These are phyloP conservation scores for Talaromyces sp. DNA, from an alignment of 2,329 filamentous ascomycete species.

Conservation along the genomic window DNA sequence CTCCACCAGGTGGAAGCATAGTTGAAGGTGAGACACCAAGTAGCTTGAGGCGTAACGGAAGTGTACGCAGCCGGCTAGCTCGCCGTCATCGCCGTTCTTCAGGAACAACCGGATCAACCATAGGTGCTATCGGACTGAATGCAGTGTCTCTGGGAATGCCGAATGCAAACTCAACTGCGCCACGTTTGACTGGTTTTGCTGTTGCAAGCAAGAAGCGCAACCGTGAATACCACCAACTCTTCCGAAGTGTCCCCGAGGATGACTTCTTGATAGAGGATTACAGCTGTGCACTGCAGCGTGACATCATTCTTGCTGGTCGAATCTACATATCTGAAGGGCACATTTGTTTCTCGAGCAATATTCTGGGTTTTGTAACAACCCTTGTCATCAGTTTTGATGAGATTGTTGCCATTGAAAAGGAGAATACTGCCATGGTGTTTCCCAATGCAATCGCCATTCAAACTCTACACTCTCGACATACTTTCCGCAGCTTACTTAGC, in stretches of 20 bases:
- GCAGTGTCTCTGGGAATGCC: slow-evolving; percentile 64
- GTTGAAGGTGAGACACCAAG: slow-evolving; percentile 55
- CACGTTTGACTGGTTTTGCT: slow-evolving; percentile 87
- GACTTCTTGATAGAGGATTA: slow-evolving; percentile 98
- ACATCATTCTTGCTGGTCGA: slow-evolving; percentile 88
- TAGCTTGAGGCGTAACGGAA: slow-evolving; percentile 54
- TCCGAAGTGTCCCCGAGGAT: slow-evolving; percentile 95
- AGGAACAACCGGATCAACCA: slow-evolving; percentile 60
- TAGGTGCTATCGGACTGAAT: slow-evolving; percentile 67
- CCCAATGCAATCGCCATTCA: slow-evolving; percentile 97
- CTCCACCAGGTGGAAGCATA: slow-evolving; percentile 60
- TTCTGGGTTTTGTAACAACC: slow-evolving; percentile 95
- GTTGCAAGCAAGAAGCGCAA: slow-evolving; percentile 96
- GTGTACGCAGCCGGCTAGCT: slow-evolving; percentile 59
- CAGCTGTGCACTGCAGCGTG: slow-evolving; percentile 89
- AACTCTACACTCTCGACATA: slow-evolving; percentile 88
- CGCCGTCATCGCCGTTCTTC: slow-evolving; percentile 81
- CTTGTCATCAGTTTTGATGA: slow-evolving; percentile 98
- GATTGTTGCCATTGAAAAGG: slow-evolving; percentile 93
- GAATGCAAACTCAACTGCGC: slow-evolving; percentile 51
- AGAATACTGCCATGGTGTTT: slow-evolving; percentile 90
- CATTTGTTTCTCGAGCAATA: slow-evolving; percentile 98
- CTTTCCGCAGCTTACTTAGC: slow-evolving; percentile 92
- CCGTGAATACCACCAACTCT: slow-evolving; percentile 85
- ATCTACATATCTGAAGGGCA: slow-evolving; percentile 96